Percentiles rank a stretch among this genome's conserved stretches.
These are phyloP conservation scores for Rhodotorula glutinis DNA, from an alignment of 1,284 basidiomycete species.

Conservation along the genomic window DNA sequence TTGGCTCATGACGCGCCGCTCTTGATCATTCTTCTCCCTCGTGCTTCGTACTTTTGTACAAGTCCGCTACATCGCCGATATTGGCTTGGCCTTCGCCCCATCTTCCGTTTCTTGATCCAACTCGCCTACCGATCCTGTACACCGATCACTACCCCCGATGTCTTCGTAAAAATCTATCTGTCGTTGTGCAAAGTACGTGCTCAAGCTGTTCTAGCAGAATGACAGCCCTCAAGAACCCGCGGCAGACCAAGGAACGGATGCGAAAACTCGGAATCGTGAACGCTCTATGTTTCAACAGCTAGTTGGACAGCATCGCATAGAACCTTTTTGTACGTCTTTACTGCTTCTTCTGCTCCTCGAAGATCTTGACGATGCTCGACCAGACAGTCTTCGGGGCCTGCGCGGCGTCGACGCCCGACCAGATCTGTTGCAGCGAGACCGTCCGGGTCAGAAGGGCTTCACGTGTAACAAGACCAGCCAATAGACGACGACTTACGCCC, in stretches of 20 bases:
- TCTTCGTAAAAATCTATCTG: no score
- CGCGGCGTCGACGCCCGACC: slow-evolving; percentile 86
- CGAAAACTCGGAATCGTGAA: no score
- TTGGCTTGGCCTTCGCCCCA: no score
- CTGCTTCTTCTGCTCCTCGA: slow-evolving; percentile 41
- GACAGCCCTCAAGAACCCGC: no score
- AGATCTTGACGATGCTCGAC: slow-evolving; percentile 63
- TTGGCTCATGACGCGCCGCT: slow-evolving; percentile 18
- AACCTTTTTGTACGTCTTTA: slow-evolving; percentile 4
- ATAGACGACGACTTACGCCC: slow-evolving; percentile 52
- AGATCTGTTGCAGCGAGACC: slow-evolving; percentile 52
- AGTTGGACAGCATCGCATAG: no score
- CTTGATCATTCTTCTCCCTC: neutral
- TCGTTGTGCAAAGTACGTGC: no score
- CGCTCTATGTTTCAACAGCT: no score
- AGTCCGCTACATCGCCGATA: no score
- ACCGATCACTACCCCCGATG: no score
- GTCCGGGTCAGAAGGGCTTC: no score
- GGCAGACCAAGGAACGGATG: no score
- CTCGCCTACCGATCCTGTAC: neutral
- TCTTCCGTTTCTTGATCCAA: neutral
- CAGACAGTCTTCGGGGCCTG: slow-evolving; percentile 89
- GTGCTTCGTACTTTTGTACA: neutral
- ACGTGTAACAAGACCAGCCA: neutral
- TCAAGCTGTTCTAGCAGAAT: no score